phyloP scores from a whole-genome alignment of 2,329 filamentous ascomycete species.

The Sporothrix globosa region DNA sequence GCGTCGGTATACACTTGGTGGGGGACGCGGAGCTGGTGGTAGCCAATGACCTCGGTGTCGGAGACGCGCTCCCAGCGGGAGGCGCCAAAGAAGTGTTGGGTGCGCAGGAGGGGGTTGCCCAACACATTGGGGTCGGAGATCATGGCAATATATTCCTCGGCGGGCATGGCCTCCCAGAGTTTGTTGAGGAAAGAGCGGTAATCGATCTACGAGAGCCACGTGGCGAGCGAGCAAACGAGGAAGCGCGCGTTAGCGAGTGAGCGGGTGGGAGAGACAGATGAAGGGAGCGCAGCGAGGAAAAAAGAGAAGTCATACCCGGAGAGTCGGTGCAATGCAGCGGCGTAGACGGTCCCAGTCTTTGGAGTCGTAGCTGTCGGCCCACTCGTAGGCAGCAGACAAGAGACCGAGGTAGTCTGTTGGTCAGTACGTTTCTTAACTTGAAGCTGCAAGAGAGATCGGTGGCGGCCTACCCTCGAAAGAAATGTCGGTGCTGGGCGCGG shows the following conservation, averaged over 20 bases:
- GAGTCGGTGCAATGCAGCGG: conserved; percentile 65
- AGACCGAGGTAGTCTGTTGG: conserved; percentile 54
- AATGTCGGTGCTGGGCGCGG: conserved; percentile 24
- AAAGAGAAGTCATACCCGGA: conserved; percentile 47
- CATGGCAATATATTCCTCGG: conserved; percentile 64
- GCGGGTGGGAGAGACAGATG: not conserved
- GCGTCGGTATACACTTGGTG: conserved; percentile 62
- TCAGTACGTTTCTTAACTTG: not conserved
- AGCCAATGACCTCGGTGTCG: conserved; percentile 62
- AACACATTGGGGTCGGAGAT: conserved; percentile 60
- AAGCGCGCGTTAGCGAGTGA: not conserved
- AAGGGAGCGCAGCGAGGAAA: not conserved
- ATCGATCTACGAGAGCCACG: conserved; percentile 61
- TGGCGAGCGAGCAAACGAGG: not conserved
- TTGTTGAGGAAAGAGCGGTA: conserved; percentile 67
- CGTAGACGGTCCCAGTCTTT: conserved; percentile 66
- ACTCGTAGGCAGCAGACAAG: conserved; percentile 58
- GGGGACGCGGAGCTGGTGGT: conserved; percentile 64
- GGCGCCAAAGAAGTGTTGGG: conserved; percentile 66
- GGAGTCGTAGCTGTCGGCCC: conserved; percentile 67
- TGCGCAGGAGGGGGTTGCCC: conserved; percentile 63
- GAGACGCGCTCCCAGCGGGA: conserved; percentile 61
- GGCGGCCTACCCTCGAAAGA: conserved; percentile 34
- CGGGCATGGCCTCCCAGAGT: conserved; percentile 64
- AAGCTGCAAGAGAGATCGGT: too few relatives aligned